Percentiles rank a stretch among this genome's conserved stretches.
Conservation (phyloP, 805 yeast genomes). For the Lachancea thermotolerans region DNA sequence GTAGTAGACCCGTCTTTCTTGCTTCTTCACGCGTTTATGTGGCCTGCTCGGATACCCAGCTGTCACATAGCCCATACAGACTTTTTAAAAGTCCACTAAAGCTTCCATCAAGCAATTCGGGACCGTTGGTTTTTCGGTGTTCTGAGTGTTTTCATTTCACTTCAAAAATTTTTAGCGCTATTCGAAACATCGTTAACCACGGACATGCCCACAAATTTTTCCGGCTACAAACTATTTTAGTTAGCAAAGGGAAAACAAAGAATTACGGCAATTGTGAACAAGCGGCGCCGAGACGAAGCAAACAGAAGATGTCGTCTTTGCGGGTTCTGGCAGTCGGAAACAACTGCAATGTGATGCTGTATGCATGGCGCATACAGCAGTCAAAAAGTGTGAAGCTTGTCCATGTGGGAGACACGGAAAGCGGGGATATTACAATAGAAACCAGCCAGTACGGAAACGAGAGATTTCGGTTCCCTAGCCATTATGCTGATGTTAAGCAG, state of each 20-base stretch:
- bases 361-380: conserved; percentile 29
- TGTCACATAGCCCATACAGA: conserved; percentile 17
- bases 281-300: not conserved
- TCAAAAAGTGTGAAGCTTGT: conserved; percentile 32
- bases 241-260: not conserved
- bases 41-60: conserved; percentile 17
- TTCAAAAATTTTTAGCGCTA: too few species aligned
- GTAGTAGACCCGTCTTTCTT: not conserved
- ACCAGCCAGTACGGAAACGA: conserved; percentile 26
- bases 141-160: too few species aligned
- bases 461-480: conserved; percentile 17
- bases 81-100: not conserved
- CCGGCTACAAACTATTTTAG: too few species aligned
- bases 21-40: conserved; percentile 12
- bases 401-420: conserved; percentile 25
- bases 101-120: not conserved
- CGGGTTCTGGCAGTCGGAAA: conserved; percentile 27
- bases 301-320: conserved; percentile 14
- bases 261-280: not conserved
- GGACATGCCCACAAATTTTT: too few species aligned
- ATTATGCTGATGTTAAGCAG: conserved; percentile 22
- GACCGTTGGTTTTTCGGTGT: conserved; percentile 1
- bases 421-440: conserved; percentile 16
- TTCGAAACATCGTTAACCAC: too few species aligned
- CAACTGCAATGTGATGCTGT: conserved; percentile 27